A percentile compares a stretch with the other conserved stretches of the same genome.
Conservation (phyloP, 306 rosid species). For the Cicer arietinum region DNA sequence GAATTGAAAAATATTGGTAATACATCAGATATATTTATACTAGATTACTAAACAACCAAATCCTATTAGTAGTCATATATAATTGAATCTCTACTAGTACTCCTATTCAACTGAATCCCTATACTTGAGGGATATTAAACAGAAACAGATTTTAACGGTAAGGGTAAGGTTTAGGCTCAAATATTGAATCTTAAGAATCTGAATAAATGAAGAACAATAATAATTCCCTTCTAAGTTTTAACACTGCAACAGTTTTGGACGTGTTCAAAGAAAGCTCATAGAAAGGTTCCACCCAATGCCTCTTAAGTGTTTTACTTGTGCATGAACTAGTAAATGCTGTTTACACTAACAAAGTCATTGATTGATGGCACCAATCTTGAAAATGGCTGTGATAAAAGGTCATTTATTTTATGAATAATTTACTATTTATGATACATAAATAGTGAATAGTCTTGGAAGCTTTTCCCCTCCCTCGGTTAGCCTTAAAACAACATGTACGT, state of each 20-base stretch:
- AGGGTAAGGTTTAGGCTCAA: conserved; percentile 23
- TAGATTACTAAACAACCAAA: too few species aligned
- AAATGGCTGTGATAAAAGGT: conserved; percentile 27
- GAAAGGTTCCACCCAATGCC: conserved; percentile 39
- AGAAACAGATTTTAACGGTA: not conserved
- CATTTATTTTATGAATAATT: conserved; percentile 23
- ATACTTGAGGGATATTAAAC: too few species aligned
- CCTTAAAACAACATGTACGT: conserved; percentile 17
- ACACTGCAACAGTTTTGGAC: conserved; percentile 12
- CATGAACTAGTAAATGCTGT: conserved; percentile 4
- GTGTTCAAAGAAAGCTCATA: conserved; percentile 39
- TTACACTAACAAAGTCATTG: conserved; percentile 25
- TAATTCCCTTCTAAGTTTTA: conserved; percentile 31
- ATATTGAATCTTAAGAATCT: conserved; percentile 6
- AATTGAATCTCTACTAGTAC: too few species aligned
- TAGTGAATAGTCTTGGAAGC: conserved; percentile 7
- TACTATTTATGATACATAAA: conserved; percentile 19
- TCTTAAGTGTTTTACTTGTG: conserved; percentile 30
- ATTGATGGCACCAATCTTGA: conserved; percentile 32
- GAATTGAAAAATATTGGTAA: too few species aligned
- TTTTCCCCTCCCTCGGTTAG: conserved; percentile 23
- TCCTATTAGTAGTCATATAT: too few species aligned
- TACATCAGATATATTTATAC: too few species aligned
- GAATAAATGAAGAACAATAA: conserved; percentile 20
- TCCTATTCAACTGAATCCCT: too few species aligned